Percentiles rank a stretch among this genome's conserved stretches.
These are phyloP conservation scores for Xanthoconium purpureum DNA, from an alignment of 768 basidiomycete species.

Conservation along the genomic window DNA sequence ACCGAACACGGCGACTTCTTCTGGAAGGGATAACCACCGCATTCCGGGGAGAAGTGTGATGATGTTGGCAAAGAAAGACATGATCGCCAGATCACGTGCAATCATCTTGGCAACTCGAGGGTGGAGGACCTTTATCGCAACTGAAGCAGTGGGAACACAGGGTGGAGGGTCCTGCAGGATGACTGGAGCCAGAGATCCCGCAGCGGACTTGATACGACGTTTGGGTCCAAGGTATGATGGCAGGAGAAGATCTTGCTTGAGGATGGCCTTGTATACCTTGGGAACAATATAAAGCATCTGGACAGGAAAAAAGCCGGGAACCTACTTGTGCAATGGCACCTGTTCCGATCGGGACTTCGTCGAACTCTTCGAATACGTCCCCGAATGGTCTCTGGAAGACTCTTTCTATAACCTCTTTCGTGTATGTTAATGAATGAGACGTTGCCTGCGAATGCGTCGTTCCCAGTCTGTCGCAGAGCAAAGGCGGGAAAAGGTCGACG, in stretches of 20 bases:
- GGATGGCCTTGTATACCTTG: slow-evolving; percentile 84
- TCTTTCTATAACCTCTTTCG: slow-evolving; percentile 73
- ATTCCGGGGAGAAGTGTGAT: slow-evolving; percentile 85
- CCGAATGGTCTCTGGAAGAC: slow-evolving; percentile 83
- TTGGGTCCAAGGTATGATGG: slow-evolving; percentile 80
- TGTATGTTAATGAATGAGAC: slow-evolving; percentile 78
- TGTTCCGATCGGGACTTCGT: slow-evolving; percentile 85
- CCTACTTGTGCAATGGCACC: slow-evolving; percentile 90
- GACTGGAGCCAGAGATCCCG: slow-evolving; percentile 52
- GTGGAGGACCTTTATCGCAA: slow-evolving; percentile 96
- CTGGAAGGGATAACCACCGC: slow-evolving; percentile 93
- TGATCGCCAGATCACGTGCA: slow-evolving; percentile 87
- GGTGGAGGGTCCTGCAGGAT: slow-evolving; percentile 55
- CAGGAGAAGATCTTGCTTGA: slow-evolving; percentile 82
- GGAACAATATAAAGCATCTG: not conserved
- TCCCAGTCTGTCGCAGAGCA: slow-evolving; percentile 81
- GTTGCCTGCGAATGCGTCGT: slow-evolving; percentile 85
- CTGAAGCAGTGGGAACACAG: slow-evolving; percentile 76
- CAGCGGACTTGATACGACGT: slow-evolving; percentile 45
- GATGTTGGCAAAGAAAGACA: slow-evolving; percentile 84
- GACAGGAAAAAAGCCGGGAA: slow-evolving; percentile 18
- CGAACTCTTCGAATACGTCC: slow-evolving; percentile 89
- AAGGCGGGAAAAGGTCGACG: slow-evolving; percentile 86
- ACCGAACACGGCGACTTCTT: slow-evolving; percentile 94
- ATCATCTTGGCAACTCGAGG: slow-evolving; percentile 82